Base-by-base conservation (phyloP, 2,329 filamentous ascomycete species). In the Colletotrichum zoysiae region DNA sequence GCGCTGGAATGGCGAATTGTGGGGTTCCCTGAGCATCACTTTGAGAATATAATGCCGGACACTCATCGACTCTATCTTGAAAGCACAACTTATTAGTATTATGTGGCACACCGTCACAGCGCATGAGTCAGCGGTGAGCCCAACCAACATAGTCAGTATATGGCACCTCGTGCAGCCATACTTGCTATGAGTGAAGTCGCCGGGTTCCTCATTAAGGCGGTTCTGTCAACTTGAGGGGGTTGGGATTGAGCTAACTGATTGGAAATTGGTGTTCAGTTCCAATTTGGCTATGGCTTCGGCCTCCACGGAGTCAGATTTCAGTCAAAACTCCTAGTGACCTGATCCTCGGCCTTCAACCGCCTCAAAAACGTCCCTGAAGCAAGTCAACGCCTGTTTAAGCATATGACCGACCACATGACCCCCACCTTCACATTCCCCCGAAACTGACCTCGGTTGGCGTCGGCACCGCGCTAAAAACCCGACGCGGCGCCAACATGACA, bases 401-500 rank as follows among this genome's bases (percentile, higher is more conserved):
- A 44, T 66, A 44, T 66, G 12, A 48, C 56, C 20, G 30, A 30
- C 3, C 30, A 30, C 44, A 46, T n/a, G 44, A 11, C 18, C 44
- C 44, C 6, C 30, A 30, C 30, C 3, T 60, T 58, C 57, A 46
- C 58, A n/a, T 70, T 33, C 59, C 51, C 20, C 42, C 23, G 30
- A 48, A 48, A 50, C 30, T 20, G 50, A 68, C 69, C 69, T 71
- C 69, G 69, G 69, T 38, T 71, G 65, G 26, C 44, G 18, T 11
- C 60, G 46, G 30, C 23, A 7, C 20, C 42, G 2, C 46, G 35
- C 35, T 23, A 18, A 23, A 23, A 40, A 42, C 14, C n/a, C 14
- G 59, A 38, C 59, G 35, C 46, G 20, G 60, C 46, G 46, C 18
- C 60, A 30, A 53, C 46, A n/a, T 40, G 35, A 40, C 16, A n/a